phyloP scores from a whole-genome alignment of 2,329 filamentous ascomycete genomes.

The Elsinoe perseae region DNA sequence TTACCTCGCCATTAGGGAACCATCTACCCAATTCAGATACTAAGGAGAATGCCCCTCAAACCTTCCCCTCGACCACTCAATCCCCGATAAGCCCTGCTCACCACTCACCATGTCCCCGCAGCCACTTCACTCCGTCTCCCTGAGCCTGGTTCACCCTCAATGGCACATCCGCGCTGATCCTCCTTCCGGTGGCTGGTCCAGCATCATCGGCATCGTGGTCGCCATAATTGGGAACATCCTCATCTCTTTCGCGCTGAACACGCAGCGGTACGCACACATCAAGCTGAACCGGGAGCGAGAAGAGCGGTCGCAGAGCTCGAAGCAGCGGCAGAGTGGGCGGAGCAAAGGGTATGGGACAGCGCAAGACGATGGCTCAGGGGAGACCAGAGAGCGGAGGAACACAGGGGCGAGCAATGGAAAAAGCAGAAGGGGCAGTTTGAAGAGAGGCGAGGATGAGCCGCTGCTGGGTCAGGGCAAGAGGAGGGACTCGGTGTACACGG shows the following conservation, averaged over 20 bases:
- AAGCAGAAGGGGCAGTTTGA: conserved; percentile 19
- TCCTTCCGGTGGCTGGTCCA: conserved; percentile 60
- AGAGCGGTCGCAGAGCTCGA: conserved; percentile 30
- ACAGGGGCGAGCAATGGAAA: conserved; percentile 27
- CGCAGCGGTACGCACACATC: conserved; percentile 91
- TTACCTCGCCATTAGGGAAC: no score
- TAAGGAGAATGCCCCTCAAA: neutral
- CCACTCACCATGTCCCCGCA: neutral
- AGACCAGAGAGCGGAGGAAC: neutral
- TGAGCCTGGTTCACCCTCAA: neutral
- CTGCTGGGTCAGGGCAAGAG: neutral
- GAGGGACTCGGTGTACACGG: conserved; percentile 14
- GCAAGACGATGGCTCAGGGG: conserved; percentile 19
- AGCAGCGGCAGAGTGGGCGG: conserved; percentile 20
- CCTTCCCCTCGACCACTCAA: neutral
- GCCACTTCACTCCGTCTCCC: neutral
- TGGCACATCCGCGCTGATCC: conserved; percentile 15
- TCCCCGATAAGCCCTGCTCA: neutral
- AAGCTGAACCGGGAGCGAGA: conserved; percentile 65
- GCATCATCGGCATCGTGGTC: conserved; percentile 86
- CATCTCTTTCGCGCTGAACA: conserved; percentile 92
- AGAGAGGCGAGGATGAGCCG: conserved; percentile 10
- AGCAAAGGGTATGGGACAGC: conserved; percentile 39
- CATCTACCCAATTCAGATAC: neutral
- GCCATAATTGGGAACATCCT: conserved; percentile 88